Evolutionary conservation across 2,329 filamentous ascomycete species (phyloP), one percentile per base, ranked within the genome.

Genomic region (Fusarium transvaalense): DNA sequence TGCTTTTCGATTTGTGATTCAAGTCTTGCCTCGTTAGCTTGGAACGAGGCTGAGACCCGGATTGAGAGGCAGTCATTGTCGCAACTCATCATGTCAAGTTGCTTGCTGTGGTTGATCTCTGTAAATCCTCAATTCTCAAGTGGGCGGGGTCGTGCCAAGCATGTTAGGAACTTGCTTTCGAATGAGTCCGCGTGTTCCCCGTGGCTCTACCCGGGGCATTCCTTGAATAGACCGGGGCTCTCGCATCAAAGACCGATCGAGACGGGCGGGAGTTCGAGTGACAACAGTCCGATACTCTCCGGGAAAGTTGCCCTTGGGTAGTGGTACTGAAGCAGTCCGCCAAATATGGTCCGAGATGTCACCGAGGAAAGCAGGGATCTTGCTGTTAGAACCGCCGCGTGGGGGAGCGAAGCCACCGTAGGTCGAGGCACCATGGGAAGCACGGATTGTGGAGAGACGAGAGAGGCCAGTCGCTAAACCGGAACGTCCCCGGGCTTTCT

Each of bases 221-320:
- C 94, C 94, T 77, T 97, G 93, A 38, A 97, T 95, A 66, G 92
- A 89, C 60, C 94, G 88, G 31, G 94, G 94, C 79, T 97, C 94
- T 77, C 93, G 93, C 93, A 98, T 97, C 46, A 97, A 83, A 15
- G 89, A 87, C 6, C 91, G 87, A 74, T 99, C 96, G 12, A 99
- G 85, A 75, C 92, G 94, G 10, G 92, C 89, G 7, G 96, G 96
- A 37, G 92, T 89, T 70, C 89, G 82, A 14, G 88, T 88, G 55
- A 88, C 82, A 15, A 89, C 83, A 32, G 84, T 79, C 61, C 85
- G 84, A 78, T 91, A 91, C 69, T 90, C 87, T 60, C 87, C 87
- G 0, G 85, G 82, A 68, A 90, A 89, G 71, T 87, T 89, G 53
- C 86, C 84, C 68, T 83, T 86, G n/a, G 86, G 85, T 41, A 87